Percentiles rank a stretch among this genome's conserved stretches.
phyloP scores from a whole-genome alignment of 2,329 filamentous ascomycete species.

The Grosmannia penicillata region DNA sequence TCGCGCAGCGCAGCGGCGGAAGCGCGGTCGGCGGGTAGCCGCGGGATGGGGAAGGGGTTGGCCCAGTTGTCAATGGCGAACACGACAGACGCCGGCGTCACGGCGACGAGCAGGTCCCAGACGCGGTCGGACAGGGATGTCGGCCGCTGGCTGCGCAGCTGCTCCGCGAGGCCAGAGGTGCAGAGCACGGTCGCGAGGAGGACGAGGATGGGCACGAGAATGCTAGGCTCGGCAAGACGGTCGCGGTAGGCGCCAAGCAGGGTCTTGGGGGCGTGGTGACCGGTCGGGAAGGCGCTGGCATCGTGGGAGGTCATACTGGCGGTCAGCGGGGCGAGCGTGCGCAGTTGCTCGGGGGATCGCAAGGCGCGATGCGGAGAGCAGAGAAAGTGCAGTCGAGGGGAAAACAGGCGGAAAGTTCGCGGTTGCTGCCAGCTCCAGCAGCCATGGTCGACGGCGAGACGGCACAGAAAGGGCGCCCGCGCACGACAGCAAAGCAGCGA shows the following conservation, averaged over 20 bases:
- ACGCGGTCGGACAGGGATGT: constrained; percentile 18
- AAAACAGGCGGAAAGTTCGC: not conserved
- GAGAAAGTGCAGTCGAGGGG: not conserved
- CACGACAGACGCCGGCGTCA: constrained; percentile 41
- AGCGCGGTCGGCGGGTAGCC: constrained; percentile 11
- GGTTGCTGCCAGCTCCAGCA: not conserved
- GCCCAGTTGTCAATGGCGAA: constrained; percentile 42
- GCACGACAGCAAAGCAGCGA: too few relatives aligned
- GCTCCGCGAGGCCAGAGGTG: constrained; percentile 17
- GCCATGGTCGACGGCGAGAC: constrained; percentile 1
- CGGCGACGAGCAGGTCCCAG: constrained; percentile 45
- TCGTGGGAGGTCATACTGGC: constrained; percentile 23
- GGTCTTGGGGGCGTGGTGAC: constrained; percentile 12
- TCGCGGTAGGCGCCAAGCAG: constrained; percentile 13
- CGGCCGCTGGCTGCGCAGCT: constrained; percentile 24
- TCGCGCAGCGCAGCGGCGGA: constrained; percentile 24
- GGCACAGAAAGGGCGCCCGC: too few relatives aligned
- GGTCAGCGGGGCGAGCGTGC: too few relatives aligned
- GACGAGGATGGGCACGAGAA: constrained; percentile 20
- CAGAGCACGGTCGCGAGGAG: constrained; percentile 20
- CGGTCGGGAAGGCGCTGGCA: constrained; percentile 12
- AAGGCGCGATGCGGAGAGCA: not conserved
- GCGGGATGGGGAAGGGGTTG: constrained; percentile 28
- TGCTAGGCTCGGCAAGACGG: constrained; percentile 19
- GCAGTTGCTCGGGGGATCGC: constrained; percentile 4